A percentile compares a stretch with the other conserved stretches of the same genome.
Conservation (phyloP, 768 basidiomycete species). For the Lanmaoa rubissima region DNA sequence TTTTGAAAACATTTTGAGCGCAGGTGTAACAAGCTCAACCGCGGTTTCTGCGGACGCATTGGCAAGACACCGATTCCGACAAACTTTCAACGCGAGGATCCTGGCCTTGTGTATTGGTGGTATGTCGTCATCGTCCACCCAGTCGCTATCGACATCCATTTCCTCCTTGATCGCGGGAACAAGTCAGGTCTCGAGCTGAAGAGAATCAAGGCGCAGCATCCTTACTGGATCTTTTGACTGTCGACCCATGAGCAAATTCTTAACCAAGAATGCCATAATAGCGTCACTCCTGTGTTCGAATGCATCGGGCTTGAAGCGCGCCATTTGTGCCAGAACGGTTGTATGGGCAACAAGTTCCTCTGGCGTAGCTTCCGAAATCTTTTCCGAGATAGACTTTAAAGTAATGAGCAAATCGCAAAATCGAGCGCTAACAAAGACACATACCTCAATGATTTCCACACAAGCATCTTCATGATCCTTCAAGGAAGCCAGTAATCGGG, state of each 20-base stretch:
- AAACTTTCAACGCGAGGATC: constrained; percentile 74
- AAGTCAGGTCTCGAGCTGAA: background rate
- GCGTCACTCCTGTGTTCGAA: constrained; percentile 80
- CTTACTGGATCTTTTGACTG: constrained; percentile 45
- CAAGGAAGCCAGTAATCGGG: constrained; percentile 64
- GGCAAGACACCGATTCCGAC: constrained; percentile 75
- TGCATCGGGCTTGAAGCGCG: constrained; percentile 60
- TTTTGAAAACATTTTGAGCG: constrained; percentile 70
- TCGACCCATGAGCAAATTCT: constrained; percentile 65
- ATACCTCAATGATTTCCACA: constrained; percentile 61
- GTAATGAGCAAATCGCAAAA: background rate
- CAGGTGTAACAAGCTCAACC: constrained; percentile 67
- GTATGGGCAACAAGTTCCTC: constrained; percentile 63
- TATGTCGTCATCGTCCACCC: constrained; percentile 70
- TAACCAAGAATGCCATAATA: constrained; percentile 69
- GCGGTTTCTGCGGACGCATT: constrained; percentile 59
- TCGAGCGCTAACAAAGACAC: constrained; percentile 11
- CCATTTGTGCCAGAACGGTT: constrained; percentile 72
- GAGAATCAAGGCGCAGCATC: constrained; percentile 1
- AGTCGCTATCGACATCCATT: constrained; percentile 66
- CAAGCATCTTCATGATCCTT: constrained; percentile 53
- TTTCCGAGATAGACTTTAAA: constrained; percentile 55
- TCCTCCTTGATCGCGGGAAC: constrained; percentile 41
- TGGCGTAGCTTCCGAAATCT: constrained; percentile 45
- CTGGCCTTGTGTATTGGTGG: constrained; percentile 62